Conservation (phyloP, 352 stramenopile genomes). For the Pythium pyrilobum region DNA sequence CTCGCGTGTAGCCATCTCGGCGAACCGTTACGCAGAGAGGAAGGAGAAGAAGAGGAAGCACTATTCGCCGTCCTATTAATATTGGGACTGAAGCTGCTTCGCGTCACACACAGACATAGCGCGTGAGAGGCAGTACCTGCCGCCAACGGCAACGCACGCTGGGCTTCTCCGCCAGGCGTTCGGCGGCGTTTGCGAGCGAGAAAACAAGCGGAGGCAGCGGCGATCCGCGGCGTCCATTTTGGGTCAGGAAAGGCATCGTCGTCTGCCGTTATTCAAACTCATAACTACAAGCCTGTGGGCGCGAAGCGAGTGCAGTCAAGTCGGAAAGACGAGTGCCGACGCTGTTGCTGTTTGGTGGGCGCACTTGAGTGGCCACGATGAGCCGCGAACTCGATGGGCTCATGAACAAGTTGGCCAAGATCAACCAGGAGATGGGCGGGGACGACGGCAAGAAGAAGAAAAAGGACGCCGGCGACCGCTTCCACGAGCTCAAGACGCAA, state of each 20-base stretch:
- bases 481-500: conserved; percentile 78
- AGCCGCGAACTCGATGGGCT: conserved; percentile 75
- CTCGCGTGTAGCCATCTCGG: conserved; percentile 4
- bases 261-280: no score
- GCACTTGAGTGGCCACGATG: conserved; percentile 26
- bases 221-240: no score
- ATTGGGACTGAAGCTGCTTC: no score
- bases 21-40: conserved; percentile 5
- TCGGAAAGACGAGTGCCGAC: neutral
- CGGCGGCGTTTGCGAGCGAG: neutral
- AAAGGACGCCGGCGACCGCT: conserved; percentile 59
- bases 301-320: no score
- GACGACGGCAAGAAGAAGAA: conserved; percentile 66
- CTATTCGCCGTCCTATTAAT: no score
- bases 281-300: no score
- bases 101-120: no score
- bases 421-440: conserved; percentile 79
- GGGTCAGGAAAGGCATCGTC: no score
- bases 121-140: neutral
- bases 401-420: conserved; percentile 62
- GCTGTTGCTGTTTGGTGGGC: conserved; percentile 20
- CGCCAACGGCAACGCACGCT: conserved; percentile 1
- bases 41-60: neutral
- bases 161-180: neutral
- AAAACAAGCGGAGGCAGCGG: neutral